Evolutionary conservation across 179 eudicot species (phyloP).

Genomic region (Patellifolia procumbens): DNA sequence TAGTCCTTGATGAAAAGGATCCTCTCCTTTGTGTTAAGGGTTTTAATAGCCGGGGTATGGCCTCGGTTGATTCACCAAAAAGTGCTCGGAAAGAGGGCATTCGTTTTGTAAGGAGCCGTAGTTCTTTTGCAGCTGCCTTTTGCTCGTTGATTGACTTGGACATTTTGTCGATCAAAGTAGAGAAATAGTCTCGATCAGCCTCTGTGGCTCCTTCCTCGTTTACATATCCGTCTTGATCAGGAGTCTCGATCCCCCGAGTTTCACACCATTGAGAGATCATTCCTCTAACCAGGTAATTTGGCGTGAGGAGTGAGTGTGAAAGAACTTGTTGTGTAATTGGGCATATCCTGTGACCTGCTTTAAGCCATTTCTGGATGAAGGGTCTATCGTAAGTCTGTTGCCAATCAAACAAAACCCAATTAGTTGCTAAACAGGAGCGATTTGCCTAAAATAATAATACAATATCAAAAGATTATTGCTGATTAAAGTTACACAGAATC

Average conservation of each 20-base stretch:
- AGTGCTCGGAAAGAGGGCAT: slow-evolving; percentile 70
- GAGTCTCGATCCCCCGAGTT: slow-evolving; percentile 45
- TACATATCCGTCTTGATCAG: slow-evolving; percentile 36
- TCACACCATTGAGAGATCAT: slow-evolving; percentile 74
- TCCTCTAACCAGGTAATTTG: slow-evolving; percentile 58
- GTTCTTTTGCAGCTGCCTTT: slow-evolving; percentile 73
- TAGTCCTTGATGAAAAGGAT: slow-evolving; percentile 15
- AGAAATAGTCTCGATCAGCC: slow-evolving; percentile 55
- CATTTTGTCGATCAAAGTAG: slow-evolving; percentile 54
- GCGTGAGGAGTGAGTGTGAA: slow-evolving; percentile 59
- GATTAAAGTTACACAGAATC: slow-evolving; percentile 1
- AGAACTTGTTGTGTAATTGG: slow-evolving; percentile 84
- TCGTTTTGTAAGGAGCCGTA: slow-evolving; percentile 66
- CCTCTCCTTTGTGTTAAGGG: slow-evolving; percentile 49
- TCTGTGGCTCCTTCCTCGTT: slow-evolving; percentile 49
- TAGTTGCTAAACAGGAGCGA: background rate
- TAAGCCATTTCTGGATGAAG: slow-evolving; percentile 79
- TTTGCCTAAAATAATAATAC: slow-evolving; percentile 1
- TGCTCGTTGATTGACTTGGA: slow-evolving; percentile 55
- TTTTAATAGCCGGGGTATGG: slow-evolving; percentile 50
- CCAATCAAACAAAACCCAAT: slow-evolving; percentile 13
- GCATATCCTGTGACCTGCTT: slow-evolving; percentile 69
- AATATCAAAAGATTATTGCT: background rate
- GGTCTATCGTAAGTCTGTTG: slow-evolving; percentile 80
- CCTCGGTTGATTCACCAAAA: slow-evolving; percentile 58